These are phyloP conservation scores for Coelastrella sp. DNA, from an alignment of 139 green algal genomes.

Conservation along the genomic window DNA sequence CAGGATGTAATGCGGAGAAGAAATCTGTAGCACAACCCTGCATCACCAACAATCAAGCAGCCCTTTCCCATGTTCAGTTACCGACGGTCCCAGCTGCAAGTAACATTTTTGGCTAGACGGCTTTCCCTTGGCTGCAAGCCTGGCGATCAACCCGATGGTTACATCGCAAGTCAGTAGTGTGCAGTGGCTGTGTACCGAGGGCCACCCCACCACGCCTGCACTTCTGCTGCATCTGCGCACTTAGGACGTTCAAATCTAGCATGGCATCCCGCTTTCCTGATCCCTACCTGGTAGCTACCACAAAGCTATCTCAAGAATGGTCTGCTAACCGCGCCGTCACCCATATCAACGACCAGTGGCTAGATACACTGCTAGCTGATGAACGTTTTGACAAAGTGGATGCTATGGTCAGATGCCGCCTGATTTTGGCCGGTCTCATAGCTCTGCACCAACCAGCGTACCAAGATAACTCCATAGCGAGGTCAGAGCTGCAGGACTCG, in stretches of 20 bases:
- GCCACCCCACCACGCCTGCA: neutral
- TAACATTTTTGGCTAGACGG: neutral
- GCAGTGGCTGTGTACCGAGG: neutral
- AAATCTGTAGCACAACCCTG: too few species aligned
- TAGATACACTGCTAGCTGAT: neutral
- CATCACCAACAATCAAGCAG: neutral
- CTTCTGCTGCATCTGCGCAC: neutral
- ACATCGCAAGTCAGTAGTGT: neutral
- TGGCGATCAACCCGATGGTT: neutral
- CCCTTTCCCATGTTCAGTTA: neutral
- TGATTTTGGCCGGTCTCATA: constrained; percentile 31
- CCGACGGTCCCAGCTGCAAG: neutral
- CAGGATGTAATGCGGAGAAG: neutral
- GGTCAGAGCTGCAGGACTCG: neutral
- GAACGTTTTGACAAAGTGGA: neutral
- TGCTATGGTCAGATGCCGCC: constrained; percentile 27
- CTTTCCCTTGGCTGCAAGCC: neutral
- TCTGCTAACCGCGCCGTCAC: constrained; percentile 11
- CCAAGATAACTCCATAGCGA: neutral
- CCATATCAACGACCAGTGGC: constrained; percentile 19
- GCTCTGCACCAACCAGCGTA: constrained; percentile 12
- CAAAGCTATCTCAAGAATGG: constrained; percentile 42
- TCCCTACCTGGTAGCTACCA: neutral
- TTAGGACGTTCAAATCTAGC: neutral
- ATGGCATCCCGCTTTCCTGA: constrained; percentile 13